Evolutionary conservation across 164 flowering plant genomes (phyloP).

Genomic region (Nymphaea colorata): DNA sequence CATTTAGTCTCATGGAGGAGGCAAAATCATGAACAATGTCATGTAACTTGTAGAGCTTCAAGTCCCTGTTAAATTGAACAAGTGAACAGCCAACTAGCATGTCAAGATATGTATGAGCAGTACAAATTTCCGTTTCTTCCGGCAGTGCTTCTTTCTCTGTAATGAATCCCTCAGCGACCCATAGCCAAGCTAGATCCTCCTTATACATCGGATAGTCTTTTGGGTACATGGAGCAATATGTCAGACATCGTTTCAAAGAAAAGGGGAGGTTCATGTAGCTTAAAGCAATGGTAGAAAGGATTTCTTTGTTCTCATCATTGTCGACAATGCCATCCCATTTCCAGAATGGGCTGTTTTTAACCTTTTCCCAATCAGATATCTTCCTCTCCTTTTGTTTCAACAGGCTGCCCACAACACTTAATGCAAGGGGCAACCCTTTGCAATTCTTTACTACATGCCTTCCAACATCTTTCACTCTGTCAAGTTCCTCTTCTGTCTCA

Average conservation of each 20-base stretch:
- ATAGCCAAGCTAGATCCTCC: neutral
- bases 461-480: neutral
- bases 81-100: neutral
- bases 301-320: neutral
- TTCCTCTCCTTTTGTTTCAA: too few relatives aligned
- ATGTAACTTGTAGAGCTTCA: neutral
- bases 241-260: neutral
- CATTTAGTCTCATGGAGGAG: neutral
- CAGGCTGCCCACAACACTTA: too few relatives aligned
- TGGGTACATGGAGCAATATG: neutral
- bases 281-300: neutral
- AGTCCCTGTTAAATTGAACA: neutral
- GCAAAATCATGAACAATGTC: neutral
- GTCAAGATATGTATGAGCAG: neutral
- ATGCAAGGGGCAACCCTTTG: too few relatives aligned
- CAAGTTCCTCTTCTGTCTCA: neutral
- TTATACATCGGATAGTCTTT: neutral
- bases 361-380: too few relatives aligned
- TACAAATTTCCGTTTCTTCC: neutral
- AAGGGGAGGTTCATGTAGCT: neutral
- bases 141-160: too few relatives aligned
- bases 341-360: neutral
- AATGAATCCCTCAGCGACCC: neutral
- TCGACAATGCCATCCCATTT: neutral
- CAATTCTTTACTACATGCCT: neutral